phyloP scores from a whole-genome alignment of 1,284 basidiomycete genomes.

The Sporisorium graminicola region DNA sequence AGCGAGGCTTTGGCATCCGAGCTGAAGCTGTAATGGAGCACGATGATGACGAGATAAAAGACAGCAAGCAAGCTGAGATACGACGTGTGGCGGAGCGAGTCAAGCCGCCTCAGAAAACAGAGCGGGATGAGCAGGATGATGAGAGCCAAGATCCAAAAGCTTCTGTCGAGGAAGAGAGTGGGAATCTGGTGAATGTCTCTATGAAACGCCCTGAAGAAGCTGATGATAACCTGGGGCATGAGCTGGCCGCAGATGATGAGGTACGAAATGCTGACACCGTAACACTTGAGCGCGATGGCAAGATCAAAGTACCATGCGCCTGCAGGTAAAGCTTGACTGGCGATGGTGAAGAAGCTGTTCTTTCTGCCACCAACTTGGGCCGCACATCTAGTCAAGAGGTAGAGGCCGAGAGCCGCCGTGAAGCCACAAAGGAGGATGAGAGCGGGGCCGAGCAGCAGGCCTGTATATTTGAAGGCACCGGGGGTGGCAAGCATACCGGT shows the following conservation, averaged over 20 bases:
- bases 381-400: conserved; percentile 88
- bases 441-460: conserved; percentile 78
- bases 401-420: conserved; percentile 86
- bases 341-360: conserved; percentile 59
- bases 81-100: conserved; percentile 79
- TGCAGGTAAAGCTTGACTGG: conserved; percentile 72
- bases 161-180: conserved; percentile 75
- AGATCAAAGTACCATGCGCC: conserved; percentile 88
- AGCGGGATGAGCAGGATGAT: conserved; percentile 88
- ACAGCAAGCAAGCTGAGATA: conserved; percentile 89
- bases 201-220: conserved; percentile 73
- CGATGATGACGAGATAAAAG: conserved; percentile 70
- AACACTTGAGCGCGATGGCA: conserved; percentile 83
- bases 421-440: conserved; percentile 88
- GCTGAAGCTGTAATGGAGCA: conserved; percentile 60
- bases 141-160: conserved; percentile 84
- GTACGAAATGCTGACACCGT: conserved; percentile 90
- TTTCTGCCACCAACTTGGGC: conserved; percentile 74
- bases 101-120: conserved; percentile 82
- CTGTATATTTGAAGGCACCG: conserved; percentile 70
- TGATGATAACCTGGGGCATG: conserved; percentile 90
- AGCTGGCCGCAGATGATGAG: conserved; percentile 72
- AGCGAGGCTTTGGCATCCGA: conserved; percentile 45
- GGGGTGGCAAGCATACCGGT: conserved; percentile 69
- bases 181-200: conserved; percentile 53